Evolutionary conservation across 2,329 filamentous ascomycete genomes (phyloP).

Genomic region (Periconia sp.): DNA sequence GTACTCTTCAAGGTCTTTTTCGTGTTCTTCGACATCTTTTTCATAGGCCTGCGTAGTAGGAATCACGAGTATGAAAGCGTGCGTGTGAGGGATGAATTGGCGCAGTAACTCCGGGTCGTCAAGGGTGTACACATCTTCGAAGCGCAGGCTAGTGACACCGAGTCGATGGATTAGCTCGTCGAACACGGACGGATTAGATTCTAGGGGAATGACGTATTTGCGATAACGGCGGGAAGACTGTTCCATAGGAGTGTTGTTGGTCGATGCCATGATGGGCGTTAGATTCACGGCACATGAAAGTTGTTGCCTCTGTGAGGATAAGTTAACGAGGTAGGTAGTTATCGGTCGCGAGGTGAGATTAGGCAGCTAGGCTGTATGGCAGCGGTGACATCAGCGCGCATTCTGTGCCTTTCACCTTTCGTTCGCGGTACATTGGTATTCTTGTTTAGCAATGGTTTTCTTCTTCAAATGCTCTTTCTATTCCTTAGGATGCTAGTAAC

Average conservation of each 20-base stretch:
- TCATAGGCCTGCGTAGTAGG: slow-evolving; percentile 80
- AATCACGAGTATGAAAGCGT: slow-evolving; percentile 89
- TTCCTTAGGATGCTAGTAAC: too few species aligned
- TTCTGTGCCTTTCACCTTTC: too few species aligned
- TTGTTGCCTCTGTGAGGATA: too few species aligned
- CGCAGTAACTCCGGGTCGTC: slow-evolving; percentile 77
- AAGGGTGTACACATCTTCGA: slow-evolving; percentile 88
- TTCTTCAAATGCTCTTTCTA: too few species aligned
- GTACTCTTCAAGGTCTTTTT: slow-evolving; percentile 56
- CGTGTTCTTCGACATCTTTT: slow-evolving; percentile 67
- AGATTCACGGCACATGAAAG: too few species aligned
- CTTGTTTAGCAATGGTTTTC: too few species aligned
- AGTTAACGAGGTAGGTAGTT: too few species aligned
- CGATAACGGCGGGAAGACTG: slow-evolving; percentile 2
- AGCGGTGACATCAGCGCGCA: too few species aligned
- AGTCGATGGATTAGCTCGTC: slow-evolving; percentile 78
- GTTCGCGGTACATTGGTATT: too few species aligned
- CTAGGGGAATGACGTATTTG: slow-evolving; percentile 42
- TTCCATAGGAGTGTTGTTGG: background rate
- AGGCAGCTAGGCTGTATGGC: too few species aligned
- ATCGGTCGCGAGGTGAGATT: too few species aligned
- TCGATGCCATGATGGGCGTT: background rate
- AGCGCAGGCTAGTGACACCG: slow-evolving; percentile 66
- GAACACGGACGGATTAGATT: slow-evolving; percentile 87
- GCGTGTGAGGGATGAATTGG: slow-evolving; percentile 80